Percentiles rank a stretch among this genome's conserved stretches.
These are phyloP conservation scores for Malus hybrid DNA, from an alignment of 331 rosid genomes.

Conservation along the genomic window DNA sequence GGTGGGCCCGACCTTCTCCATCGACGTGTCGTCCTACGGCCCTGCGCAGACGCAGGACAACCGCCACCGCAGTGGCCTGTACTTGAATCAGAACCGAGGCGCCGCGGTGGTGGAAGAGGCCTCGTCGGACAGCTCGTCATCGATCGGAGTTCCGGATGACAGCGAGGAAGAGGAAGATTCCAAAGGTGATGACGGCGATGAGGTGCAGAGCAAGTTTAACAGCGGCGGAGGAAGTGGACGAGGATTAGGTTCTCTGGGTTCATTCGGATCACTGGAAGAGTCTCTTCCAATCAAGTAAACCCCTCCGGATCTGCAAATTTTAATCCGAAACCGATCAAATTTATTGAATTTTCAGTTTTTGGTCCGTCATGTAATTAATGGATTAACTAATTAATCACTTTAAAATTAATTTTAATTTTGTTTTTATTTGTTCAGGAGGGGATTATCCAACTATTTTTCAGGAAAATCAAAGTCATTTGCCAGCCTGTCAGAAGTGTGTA, in stretches of 20 bases:
- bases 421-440: slow-evolving; percentile 43
- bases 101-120: background rate
- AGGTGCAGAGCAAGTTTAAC: slow-evolving; percentile 43
- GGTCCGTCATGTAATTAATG: background rate
- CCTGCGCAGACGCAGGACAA: slow-evolving; percentile 8
- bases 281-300: slow-evolving; percentile 85
- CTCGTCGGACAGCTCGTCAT: slow-evolving; percentile 50
- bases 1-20: slow-evolving; percentile 55
- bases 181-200: slow-evolving; percentile 10
- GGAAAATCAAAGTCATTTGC: slow-evolving; percentile 88
- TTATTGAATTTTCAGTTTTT: background rate
- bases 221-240: slow-evolving; percentile 15
- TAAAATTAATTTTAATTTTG: background rate
- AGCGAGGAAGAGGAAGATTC: slow-evolving; percentile 41
- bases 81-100: slow-evolving; percentile 8
- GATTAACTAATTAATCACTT: background rate
- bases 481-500: slow-evolving; percentile 47
- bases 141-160: slow-evolving; percentile 73
- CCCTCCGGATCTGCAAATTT: background rate
- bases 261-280: slow-evolving; percentile 54
- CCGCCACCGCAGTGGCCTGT: slow-evolving; percentile 9
- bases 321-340: background rate
- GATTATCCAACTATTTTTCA: slow-evolving; percentile 61
- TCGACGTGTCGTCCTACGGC: slow-evolving; percentile 35
- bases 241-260: slow-evolving; percentile 17